Evolutionary conservation across 805 yeast species (phyloP), one percentile per base, ranked within the genome.

Genomic region (Candida loeiensis): DNA sequence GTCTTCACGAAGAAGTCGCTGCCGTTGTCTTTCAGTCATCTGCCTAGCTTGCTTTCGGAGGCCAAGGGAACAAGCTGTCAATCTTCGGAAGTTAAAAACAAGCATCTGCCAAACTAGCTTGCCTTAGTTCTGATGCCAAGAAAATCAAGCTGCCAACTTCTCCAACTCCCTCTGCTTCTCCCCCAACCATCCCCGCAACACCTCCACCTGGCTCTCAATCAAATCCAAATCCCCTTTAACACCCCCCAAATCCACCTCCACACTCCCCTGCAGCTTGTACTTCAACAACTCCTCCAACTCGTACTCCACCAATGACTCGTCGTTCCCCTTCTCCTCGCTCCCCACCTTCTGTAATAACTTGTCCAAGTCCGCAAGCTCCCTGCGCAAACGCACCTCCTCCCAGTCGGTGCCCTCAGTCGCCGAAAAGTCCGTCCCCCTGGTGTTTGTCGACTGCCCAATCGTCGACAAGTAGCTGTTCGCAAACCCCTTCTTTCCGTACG

Each of bases 321-420:
- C 49, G 27, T 56, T 59, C 16, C 41, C 45, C 25, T 53, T 43
- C 26, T 47, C 45, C 39, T 51, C 24, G 43, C 55, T 30, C 44
- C 43, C 50, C 2, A 85, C 82, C 43, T 76, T 73, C 6, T 64
- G 68, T 41, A 85, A 73, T 49, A 80, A 72, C n/a, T 69, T 62
- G 51, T 89, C 95, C 35, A 90, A 63, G 45, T 85, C 86, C 9
- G 80, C 73, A 45, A 91, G 69, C 56, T 89, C 91, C 45, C 90
- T 76, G 63, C 80, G 80, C 48, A 89, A 73, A 50, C 93, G 75
- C 12, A 84, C 95, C 53, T 84, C 88, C 59, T 90, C 97, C 95
- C 97, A 88, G 54, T 89, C 96, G 2, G 88, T 80, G n/a, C 82
- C 89, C 51, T 77, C 76, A 3, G 79, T 82, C 1, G 79, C 73